Evolutionary conservation across 179 eudicot genomes (phyloP), one percentile per base, ranked within the genome.

Genomic region (Beta macrorhiza): DNA sequence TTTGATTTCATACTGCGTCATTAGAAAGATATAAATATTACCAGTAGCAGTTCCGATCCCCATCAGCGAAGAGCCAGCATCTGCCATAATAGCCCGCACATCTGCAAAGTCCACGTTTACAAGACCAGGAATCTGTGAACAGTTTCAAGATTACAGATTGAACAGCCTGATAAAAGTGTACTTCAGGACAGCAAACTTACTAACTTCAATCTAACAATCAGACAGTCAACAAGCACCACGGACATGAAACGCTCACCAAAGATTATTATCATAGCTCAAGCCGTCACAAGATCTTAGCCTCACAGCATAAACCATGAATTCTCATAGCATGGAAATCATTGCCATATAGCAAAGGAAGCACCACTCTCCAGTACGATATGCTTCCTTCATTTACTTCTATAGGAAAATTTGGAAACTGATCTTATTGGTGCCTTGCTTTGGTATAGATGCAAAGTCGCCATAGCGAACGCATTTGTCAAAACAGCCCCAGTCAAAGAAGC

Each of bases 21-120:
- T 71, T 44, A 72, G 29, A 69, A 73, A 52, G 47, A 61, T 20
- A 63, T 13, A 47, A 76, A 2, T 16, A 74, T 71, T 90, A 95
- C 99, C 99, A 74, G 98, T 91, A 56, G 98, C 99, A 89, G 93
- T 92, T 88, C 99, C 99, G 79, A 93, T 95, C 76, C 99, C 99
- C 99, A 95, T 92, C 76, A 95, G 76, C 58, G 99, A 95, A 62
- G 99, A 95, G 79, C 99, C 99, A 47, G 99, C 99, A 90, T 89
- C 92, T 72, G 94, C 99, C 99, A 95, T 93, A 77, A 95, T 92
- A 82, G 99, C 97, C 78, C 99, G 89, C 72, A 95, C 98, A 90
- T 95, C 99, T 79, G 99, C 99, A 90, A 95, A 95, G 89, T 95
- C 99, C 69, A 95, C 99, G 77, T 95, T 95, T 49, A 95, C 99